Conservation (phyloP, 495 filamentous ascomycete species). For the Penicillium maclennaniae region DNA sequence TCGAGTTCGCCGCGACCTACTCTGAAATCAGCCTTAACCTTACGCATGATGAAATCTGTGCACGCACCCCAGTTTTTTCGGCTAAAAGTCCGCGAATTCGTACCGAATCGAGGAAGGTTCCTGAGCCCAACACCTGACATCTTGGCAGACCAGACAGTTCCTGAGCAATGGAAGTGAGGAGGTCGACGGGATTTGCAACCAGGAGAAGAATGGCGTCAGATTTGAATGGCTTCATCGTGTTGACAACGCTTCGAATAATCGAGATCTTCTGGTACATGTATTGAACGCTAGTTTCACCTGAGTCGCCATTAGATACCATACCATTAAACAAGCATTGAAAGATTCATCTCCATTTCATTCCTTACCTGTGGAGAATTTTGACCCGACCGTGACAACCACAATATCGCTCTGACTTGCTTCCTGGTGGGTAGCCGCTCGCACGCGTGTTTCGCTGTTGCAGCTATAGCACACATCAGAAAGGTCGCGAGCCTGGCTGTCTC, state of each 20-base stretch:
- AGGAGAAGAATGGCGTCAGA: slow-evolving; percentile 36
- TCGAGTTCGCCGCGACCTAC: slow-evolving; percentile 24
- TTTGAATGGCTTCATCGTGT: slow-evolving; percentile 34
- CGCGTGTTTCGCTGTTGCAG: slow-evolving; percentile 23
- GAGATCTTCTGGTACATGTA: slow-evolving; percentile 39
- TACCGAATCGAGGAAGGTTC: neutral
- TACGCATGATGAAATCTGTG: neutral
- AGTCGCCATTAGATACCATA: neutral
- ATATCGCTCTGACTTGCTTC: slow-evolving; percentile 45
- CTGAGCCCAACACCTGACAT: neutral
- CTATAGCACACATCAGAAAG: slow-evolving; percentile 39
- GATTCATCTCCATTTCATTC: no score
- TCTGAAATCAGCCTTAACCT: neutral
- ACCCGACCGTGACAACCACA: slow-evolving; percentile 44
- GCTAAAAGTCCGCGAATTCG: neutral
- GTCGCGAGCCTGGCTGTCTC: slow-evolving; percentile 44
- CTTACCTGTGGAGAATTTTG: slow-evolving; percentile 24
- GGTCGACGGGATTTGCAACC: slow-evolving; percentile 47
- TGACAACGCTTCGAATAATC: slow-evolving; percentile 34
- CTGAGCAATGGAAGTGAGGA: slow-evolving; percentile 39
- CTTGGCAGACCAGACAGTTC: slow-evolving; percentile 26
- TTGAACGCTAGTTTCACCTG: slow-evolving; percentile 39
- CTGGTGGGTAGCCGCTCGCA: slow-evolving; percentile 31
- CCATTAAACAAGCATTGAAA: slow-evolving; percentile 11
- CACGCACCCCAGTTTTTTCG: neutral